A percentile compares a stretch with the other conserved stretches of the same genome.
phyloP scores from a whole-genome alignment of 306 rosid species.

The Casuarina equisetifolia region DNA sequence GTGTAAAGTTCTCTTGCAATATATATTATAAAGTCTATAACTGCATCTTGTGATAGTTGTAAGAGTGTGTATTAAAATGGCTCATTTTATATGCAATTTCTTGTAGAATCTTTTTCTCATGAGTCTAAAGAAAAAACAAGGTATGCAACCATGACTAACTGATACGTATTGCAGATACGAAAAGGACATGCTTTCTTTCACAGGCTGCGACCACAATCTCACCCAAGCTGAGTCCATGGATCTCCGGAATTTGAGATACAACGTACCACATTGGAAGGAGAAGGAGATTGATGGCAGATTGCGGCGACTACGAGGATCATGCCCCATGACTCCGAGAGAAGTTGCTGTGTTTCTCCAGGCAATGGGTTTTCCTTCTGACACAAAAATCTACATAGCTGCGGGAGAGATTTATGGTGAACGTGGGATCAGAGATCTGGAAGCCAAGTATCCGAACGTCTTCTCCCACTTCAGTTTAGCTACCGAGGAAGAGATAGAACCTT shows the following conservation, averaged over 20 bases:
- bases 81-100: too few relatives aligned
- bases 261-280: constrained; percentile 58
- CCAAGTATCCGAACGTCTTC: constrained; percentile 47
- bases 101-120: too few relatives aligned
- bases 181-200: constrained; percentile 82
- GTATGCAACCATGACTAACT: too few relatives aligned
- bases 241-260: constrained; percentile 40
- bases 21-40: too few relatives aligned
- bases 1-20: too few relatives aligned
- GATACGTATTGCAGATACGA: constrained; percentile 50
- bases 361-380: constrained; percentile 60
- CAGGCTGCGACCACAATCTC: constrained; percentile 66
- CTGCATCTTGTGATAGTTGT: too few relatives aligned
- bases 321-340: constrained; percentile 89
- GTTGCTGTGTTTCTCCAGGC: constrained; percentile 62
- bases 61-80: too few relatives aligned
- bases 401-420: constrained; percentile 52
- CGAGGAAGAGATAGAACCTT: constrained; percentile 50
- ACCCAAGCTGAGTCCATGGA: constrained; percentile 42
- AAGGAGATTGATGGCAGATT: constrained; percentile 47
- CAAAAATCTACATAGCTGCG: constrained; percentile 56
- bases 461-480: constrained; percentile 57
- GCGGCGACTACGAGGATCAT: constrained; percentile 45
- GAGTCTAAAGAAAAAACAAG: too few relatives aligned
- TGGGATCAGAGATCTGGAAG: constrained; percentile 41